Evolutionary conservation across 2,329 filamentous ascomycete species (phyloP), one percentile per base, ranked within the genome.

Genomic region (Celoporthe dispersa): DNA sequence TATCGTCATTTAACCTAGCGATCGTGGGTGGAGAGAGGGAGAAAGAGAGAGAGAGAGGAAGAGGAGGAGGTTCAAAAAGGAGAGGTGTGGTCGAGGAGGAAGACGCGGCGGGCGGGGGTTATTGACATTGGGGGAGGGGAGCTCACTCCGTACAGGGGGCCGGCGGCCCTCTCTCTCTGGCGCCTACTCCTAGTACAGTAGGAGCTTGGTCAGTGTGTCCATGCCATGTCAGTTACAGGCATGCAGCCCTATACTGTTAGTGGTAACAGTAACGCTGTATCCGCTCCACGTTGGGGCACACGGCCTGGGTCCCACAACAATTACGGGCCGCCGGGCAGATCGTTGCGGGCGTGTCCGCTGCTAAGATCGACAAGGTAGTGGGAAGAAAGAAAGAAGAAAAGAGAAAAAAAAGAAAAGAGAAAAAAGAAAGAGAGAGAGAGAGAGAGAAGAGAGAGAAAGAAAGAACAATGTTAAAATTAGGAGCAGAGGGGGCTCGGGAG

Each of bases 1-100:
- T 73, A 31, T 65, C 68, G 59, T 71, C 72, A 73, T 73, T 57
- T 69, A 72, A 60, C 41, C 41, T 39, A 37, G 31, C 31, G 41
- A 14, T 55, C 28, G 41, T 35, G 64, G 16, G 51, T 8, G 51
- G 37, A 19, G 12, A 12, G 31, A 25, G 16, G n/a, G 44, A 22
- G 44, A 22, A 19, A 22, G 44, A 44, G 16, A 44, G 4, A 48
- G 41, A 22, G 41, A 2, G 16, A 19, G 44, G 22, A 11, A 48
- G 22, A n/a, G 19, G 22, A 2, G 16, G 6, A 39, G 8, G 35
- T 35, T 35, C 4, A 35, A 8, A 35, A 35, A 4, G 35, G 35
- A 35, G 8, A 8, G 35, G 3, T 8, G 35, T 4, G 35, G 35
- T 35, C 35, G 35, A 35, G 37, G 37, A 3, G 37, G 16, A 16